Evolutionary conservation across 106 monocot species (phyloP), one percentile per base, ranked within the genome.

Genomic region (Dendrobium chrysotoxum): DNA sequence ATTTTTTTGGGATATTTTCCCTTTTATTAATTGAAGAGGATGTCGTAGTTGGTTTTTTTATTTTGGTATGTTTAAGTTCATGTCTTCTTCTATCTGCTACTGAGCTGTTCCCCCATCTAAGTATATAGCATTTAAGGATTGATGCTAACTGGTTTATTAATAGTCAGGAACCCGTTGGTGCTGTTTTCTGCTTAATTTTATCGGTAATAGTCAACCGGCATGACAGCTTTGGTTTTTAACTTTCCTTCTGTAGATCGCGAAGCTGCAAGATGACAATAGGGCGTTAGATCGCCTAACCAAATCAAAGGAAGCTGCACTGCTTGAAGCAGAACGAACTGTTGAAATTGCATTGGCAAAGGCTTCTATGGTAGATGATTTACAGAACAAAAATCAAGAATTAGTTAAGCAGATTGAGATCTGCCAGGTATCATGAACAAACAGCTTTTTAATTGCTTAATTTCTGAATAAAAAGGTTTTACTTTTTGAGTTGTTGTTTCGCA

Each of bases 341-440:
- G 80, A 92, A 75, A 80, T 86, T 80, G 94, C 97, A 53, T 78
- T 97, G 71, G 94, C 92, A 88, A 97, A 94, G 80, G 97, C 97
- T 82, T 84, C 97, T 78, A 82, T 92, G 90, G 97, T 92, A 12
- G 97, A 97, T 88, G 94, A 97, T 86, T 81, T 97, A 64, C 97
- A 94, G 85, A 97, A 97, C 82, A 94, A 90, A 82, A 97, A 97
- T 68, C 97, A 97, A 82, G 97, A 94, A 47, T 79, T 97, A 67
- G 89, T 92, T 82, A 97, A 97, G 77, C 97, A 97, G 80, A 94
- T 97, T 65, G 97, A 97, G 53, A 97, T 97, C 38, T 97, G 97
- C 78, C 97, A 97, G 88, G 97, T 91, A 86, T 5, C 21, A 15
- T 25, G 7, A 40, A 55, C 39, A 44, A 18, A 8, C 21, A 28